A percentile compares a stretch with the other conserved stretches of the same genome.
Evolutionary conservation across 495 filamentous ascomycete species (phyloP).

Genomic region (Lichina pygmaea): DNA sequence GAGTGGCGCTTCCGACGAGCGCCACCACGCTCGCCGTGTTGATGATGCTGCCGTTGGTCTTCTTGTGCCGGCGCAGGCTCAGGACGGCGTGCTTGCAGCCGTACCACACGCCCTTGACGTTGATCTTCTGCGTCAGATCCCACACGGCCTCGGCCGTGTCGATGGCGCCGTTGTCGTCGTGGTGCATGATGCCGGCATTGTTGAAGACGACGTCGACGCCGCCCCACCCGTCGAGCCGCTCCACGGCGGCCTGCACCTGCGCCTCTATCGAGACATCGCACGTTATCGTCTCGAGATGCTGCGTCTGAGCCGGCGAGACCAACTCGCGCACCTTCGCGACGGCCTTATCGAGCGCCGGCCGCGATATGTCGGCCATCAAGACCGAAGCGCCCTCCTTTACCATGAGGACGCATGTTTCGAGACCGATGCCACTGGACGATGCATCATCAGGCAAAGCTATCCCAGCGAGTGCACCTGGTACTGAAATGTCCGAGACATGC

Average conservation of each 20-base stretch:
- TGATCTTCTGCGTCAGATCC: constrained; percentile 83
- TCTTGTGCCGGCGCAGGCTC: constrained; percentile 51
- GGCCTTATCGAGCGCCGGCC: constrained; percentile 40
- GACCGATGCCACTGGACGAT: constrained; percentile 55
- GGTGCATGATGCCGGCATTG: constrained; percentile 97
- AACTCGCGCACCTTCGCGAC: constrained; percentile 41
- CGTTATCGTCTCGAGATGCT: constrained; percentile 29
- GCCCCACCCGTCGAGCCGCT: constrained; percentile 53
- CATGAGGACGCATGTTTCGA: constrained; percentile 84
- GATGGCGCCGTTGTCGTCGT: constrained; percentile 60
- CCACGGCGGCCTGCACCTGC: constrained; percentile 44
- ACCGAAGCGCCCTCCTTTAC: constrained; percentile 71
- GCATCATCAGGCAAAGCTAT: no score
- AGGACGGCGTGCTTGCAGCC: constrained; percentile 82
- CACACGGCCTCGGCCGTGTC: constrained; percentile 74
- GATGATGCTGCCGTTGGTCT: constrained; percentile 59
- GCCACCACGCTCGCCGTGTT: constrained; percentile 91
- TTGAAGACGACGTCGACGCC: constrained; percentile 95
- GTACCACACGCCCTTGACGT: constrained; percentile 97
- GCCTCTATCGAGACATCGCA: constrained; percentile 47
- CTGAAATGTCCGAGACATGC: background rate
- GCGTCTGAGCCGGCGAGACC: constrained; percentile 24
- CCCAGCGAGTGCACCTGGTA: background rate
- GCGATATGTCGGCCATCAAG: constrained; percentile 63
- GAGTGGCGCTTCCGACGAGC: constrained; percentile 75